phyloP scores from a whole-genome alignment of 1,284 basidiomycete species.

The Irpex lacteus region DNA sequence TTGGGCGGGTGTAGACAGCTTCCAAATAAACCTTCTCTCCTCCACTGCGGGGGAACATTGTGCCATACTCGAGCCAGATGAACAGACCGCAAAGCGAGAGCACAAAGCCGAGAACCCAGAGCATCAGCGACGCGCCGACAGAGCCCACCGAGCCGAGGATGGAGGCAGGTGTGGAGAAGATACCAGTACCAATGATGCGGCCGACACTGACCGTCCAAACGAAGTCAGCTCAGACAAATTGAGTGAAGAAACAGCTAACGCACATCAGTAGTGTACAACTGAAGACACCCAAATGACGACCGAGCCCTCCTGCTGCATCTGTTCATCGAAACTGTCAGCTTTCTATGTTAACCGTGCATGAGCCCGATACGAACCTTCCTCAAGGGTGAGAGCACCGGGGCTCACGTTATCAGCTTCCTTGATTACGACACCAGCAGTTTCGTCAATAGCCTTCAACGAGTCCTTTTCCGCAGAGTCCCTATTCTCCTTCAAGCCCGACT shows the following conservation, averaged over 20 bases:
- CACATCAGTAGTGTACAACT: slow-evolving; percentile 19
- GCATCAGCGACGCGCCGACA: slow-evolving; percentile 53
- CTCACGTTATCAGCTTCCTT: slow-evolving; percentile 26
- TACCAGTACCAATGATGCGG: slow-evolving; percentile 53
- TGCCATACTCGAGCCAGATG: slow-evolving; percentile 69
- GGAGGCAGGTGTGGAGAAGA: slow-evolving; percentile 56
- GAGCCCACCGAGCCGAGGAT: slow-evolving; percentile 60
- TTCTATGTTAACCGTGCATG: not conserved
- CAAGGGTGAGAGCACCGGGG: slow-evolving; percentile 9
- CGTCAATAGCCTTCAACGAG: slow-evolving; percentile 6
- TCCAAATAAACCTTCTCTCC: slow-evolving; percentile 76
- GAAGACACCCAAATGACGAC: slow-evolving; percentile 19
- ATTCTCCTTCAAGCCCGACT: not conserved
- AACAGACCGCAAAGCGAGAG: slow-evolving; percentile 56
- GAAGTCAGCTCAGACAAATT: not conserved
- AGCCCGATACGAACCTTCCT: slow-evolving; percentile 9
- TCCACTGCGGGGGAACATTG: slow-evolving; percentile 44
- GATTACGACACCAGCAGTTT: not conserved
- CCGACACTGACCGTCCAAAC: slow-evolving; percentile 33
- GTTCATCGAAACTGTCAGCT: not conserved
- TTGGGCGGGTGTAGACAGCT: slow-evolving; percentile 58
- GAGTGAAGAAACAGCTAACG: not conserved
- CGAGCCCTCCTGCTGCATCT: slow-evolving; percentile 17
- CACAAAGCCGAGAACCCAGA: slow-evolving; percentile 66
- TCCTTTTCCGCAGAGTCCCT: not conserved